Conservation (phyloP, 2,329 filamentous ascomycete species). For the Alternaria arbusti region DNA sequence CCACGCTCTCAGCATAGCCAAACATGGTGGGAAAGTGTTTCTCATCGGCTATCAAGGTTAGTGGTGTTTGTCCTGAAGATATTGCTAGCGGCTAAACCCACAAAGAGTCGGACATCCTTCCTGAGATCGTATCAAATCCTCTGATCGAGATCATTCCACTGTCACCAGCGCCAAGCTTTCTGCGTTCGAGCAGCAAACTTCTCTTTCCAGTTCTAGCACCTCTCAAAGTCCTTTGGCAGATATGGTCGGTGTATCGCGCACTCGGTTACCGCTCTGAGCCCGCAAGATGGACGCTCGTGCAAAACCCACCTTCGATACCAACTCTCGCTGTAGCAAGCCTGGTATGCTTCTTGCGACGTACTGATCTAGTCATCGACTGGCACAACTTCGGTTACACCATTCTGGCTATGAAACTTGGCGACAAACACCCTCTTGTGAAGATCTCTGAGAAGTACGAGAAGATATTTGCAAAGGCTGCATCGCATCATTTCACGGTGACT, state of each 20-base stretch:
- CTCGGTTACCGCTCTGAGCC: constrained; percentile 78
- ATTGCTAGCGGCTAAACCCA: not conserved
- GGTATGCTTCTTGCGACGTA: constrained; percentile 77
- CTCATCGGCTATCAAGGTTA: constrained; percentile 86
- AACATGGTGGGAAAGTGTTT: constrained; percentile 79
- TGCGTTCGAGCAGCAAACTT: constrained; percentile 71
- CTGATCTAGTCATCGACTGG: constrained; percentile 90
- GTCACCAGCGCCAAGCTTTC: constrained; percentile 67
- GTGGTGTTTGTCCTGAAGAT: not conserved
- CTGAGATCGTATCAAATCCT: constrained; percentile 73
- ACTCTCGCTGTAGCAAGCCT: constrained; percentile 79
- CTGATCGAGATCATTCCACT: constrained; percentile 76
- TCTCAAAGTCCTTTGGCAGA: constrained; percentile 85
- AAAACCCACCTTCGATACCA: constrained; percentile 94
- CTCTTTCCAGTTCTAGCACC: constrained; percentile 81
- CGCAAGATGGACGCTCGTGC: constrained; percentile 83
- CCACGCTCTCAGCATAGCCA: constrained; percentile 90
- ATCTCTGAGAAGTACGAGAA: constrained; percentile 81
- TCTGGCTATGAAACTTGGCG: constrained; percentile 70
- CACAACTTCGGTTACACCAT: constrained; percentile 99
- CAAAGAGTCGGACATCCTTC: constrained; percentile 78
- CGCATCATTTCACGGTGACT: constrained; percentile 85
- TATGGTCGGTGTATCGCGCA: constrained; percentile 71
- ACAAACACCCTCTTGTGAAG: constrained; percentile 74
- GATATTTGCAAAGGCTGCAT: constrained; percentile 70